Evolutionary conservation across 768 basidiomycete species (phyloP), one percentile per base, ranked within the genome.

Genomic region (Pleurotus tuber-regium): DNA sequence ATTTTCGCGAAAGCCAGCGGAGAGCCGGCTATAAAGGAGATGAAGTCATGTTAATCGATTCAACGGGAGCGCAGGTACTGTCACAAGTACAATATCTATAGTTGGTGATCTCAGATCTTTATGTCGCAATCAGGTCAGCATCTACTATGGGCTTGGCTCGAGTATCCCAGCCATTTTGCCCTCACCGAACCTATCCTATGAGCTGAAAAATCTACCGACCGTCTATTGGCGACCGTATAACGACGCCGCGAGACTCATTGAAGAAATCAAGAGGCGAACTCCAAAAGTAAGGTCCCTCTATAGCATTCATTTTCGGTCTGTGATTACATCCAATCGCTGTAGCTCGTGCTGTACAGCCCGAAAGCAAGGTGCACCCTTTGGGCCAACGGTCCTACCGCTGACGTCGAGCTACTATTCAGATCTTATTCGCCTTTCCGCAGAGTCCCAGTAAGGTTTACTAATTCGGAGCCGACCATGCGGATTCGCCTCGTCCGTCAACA

Each of bases 1-100:
- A 83, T 59, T 76, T 82, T 43, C 74, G 80, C n/a, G 77, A 80
- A 62, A 73, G 74, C 24, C 76, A 80, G 54, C 70, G 78, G 4
- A 66, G 76, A 40, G 72, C 68, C 33, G 75, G 76, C 4, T 61
- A 68, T 24, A 73, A 67, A 54, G 80, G 77, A 4, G 63, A 70
- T 10, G 70, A 78, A 55, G 76, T 82, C 9, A 57, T 81, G 19
- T 51, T 77, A 21, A 64, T 81, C 25, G 66, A 67, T 58, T 51
- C 72, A 19, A 64, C 69, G 41, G 78, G 77, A 5, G 39, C 43
- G 2, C 60, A 69, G 59, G 79, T 76, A 53, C 21, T 29, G 31
- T 31, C 6, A 48, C 30, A 18, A n/a, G n/a, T 8, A 2, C 21
- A 5, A 9, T 42, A 8, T 23, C 41, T 25, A 11, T 18, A 9